Evolutionary conservation across 768 basidiomycete genomes (phyloP).

Genomic region (Amanita thiersii): DNA sequence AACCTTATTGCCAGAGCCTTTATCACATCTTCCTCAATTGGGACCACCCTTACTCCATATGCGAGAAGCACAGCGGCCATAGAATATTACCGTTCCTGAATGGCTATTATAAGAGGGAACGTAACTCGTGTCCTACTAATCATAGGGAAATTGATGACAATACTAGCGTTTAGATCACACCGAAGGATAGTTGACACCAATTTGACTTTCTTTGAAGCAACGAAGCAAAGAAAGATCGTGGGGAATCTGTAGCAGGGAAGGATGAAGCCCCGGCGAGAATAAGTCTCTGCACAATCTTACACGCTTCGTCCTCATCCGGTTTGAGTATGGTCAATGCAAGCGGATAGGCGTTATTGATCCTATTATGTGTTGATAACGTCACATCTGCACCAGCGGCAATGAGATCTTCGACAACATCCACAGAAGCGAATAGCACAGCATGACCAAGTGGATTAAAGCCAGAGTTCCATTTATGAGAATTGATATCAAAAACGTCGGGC

Average conservation of each 20-base stretch:
- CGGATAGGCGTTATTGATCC: slow-evolving; percentile 24
- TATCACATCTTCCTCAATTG: slow-evolving; percentile 5
- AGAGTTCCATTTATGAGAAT: slow-evolving; percentile 51
- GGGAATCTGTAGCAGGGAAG: slow-evolving; percentile 28
- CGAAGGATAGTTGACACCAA: slow-evolving; percentile 32
- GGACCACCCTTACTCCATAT: slow-evolving; percentile 1
- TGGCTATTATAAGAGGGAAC: slow-evolving; percentile 5
- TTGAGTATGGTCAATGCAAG: slow-evolving; percentile 30
- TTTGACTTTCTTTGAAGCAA: slow-evolving; percentile 25
- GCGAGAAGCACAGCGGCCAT: slow-evolving; percentile 3
- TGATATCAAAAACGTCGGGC: slow-evolving; percentile 49
- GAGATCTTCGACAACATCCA: slow-evolving; percentile 36
- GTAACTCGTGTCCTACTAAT: background rate
- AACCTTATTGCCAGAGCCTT: slow-evolving; percentile 1
- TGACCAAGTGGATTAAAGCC: slow-evolving; percentile 43
- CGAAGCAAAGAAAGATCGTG: slow-evolving; percentile 34
- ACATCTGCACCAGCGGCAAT: slow-evolving; percentile 40
- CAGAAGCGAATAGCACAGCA: slow-evolving; percentile 39
- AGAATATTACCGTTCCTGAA: background rate
- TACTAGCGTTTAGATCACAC: slow-evolving; percentile 27
- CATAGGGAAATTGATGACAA: slow-evolving; percentile 2
- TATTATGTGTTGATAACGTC: slow-evolving; percentile 25
- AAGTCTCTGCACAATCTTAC: slow-evolving; percentile 29
- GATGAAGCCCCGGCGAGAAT: slow-evolving; percentile 32
- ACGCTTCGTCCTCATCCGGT: slow-evolving; percentile 32